Conservation (phyloP, 129 eudicot species). For the Flaveria brownii region DNA sequence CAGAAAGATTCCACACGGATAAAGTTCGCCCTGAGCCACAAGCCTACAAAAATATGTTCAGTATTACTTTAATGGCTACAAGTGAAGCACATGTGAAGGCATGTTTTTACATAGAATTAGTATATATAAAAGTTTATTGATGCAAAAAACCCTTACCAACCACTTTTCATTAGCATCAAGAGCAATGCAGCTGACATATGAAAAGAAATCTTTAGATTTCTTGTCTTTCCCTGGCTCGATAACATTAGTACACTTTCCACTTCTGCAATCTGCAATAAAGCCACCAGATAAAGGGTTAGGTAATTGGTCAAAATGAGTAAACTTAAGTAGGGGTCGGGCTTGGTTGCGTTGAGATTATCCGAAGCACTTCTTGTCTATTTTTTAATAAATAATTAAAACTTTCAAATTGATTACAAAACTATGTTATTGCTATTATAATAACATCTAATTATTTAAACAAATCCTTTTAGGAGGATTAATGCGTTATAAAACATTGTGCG, state of each 20-base stretch:
- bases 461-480: neutral
- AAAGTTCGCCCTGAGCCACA: constrained; percentile 77
- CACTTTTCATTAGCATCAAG: constrained; percentile 97
- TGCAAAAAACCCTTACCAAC: constrained; percentile 77
- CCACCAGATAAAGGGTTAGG: constrained; percentile 17
- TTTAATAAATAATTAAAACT: neutral
- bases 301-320: neutral
- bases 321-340: neutral
- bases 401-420: neutral
- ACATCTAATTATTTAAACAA: neutral
- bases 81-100: neutral
- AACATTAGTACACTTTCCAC: constrained; percentile 73
- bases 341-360: neutral
- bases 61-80: neutral
- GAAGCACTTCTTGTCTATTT: neutral
- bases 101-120: neutral
- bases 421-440: neutral
- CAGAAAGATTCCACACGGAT: constrained; percentile 90
- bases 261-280: constrained; percentile 66
- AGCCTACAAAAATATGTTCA: constrained; percentile 48
- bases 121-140: neutral
- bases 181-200: constrained; percentile 79
- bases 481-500: neutral
- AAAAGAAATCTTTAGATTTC: constrained; percentile 41
- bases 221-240: constrained; percentile 54